Conservation (phyloP, 805 yeast genomes). For the Candida parachauliodes region DNA sequence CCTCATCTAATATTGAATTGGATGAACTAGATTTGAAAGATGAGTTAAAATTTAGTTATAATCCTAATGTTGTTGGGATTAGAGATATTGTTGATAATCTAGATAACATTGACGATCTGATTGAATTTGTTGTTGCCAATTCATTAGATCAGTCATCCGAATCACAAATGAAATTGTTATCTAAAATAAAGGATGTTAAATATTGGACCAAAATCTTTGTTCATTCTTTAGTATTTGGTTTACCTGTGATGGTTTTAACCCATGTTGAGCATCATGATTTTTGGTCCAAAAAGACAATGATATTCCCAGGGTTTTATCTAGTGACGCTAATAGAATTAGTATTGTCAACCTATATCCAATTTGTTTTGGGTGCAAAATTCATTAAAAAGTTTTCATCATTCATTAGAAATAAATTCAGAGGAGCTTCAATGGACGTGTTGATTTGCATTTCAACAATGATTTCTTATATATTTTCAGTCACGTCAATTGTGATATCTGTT, state of each 20-base stretch:
- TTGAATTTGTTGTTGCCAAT: constrained; percentile 46
- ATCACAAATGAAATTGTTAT: constrained; percentile 65
- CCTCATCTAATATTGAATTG: neutral
- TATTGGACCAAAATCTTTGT: constrained; percentile 64
- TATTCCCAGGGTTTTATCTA: constrained; percentile 61
- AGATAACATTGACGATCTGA: constrained; percentile 44
- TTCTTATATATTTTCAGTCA: constrained; percentile 70
- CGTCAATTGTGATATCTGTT: constrained; percentile 53
- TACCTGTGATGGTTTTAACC: constrained; percentile 55
- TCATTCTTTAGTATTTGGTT: constrained; percentile 51
- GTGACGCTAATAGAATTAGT: constrained; percentile 60
- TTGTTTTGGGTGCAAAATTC: constrained; percentile 64
- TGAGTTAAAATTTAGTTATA: constrained; percentile 44
- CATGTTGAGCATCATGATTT: constrained; percentile 42
- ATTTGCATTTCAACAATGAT: constrained; percentile 79
- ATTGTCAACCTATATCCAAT: constrained; percentile 58
- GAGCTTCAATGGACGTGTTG: constrained; percentile 87
- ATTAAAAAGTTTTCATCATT: constrained; percentile 63
- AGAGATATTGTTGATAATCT: constrained; percentile 52
- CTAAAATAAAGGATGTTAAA: constrained; percentile 66
- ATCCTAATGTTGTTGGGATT: constrained; percentile 52
- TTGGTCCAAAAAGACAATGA: constrained; percentile 24
- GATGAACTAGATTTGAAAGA: constrained; percentile 16
- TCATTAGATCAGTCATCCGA: constrained; percentile 51
- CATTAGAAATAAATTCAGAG: constrained; percentile 52